Conservation (phyloP, 345 rosid species). For the Ceriops decandra region DNA sequence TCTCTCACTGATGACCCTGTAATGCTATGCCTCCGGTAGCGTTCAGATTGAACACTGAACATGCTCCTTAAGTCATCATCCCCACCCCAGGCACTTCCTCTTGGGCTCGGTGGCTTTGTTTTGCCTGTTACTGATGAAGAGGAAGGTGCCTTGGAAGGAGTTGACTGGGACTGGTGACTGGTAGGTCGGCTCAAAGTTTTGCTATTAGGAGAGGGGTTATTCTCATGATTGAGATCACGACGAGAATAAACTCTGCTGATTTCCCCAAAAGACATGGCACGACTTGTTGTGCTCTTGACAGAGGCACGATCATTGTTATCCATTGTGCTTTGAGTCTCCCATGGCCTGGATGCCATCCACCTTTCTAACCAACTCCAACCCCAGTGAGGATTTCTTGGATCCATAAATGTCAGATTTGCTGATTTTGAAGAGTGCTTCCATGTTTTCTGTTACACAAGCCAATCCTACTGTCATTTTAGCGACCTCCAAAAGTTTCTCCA, state of each 20-base stretch:
- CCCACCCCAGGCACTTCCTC: constrained; percentile 41
- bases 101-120: constrained; percentile 43
- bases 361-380: constrained; percentile 99
- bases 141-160: constrained; percentile 32
- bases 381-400: constrained; percentile 87
- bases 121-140: constrained; percentile 22
- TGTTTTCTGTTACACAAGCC: constrained; percentile 51
- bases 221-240: constrained; percentile 25
- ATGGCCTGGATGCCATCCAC: constrained; percentile 74
- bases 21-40: constrained; percentile 66
- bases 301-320: constrained; percentile 58
- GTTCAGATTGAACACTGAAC: constrained; percentile 56
- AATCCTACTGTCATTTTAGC: not conserved
- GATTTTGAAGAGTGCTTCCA: constrained; percentile 67
- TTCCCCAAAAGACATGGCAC: constrained; percentile 44
- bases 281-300: constrained; percentile 45
- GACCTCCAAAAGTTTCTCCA: no score
- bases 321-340: constrained; percentile 47
- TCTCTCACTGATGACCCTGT: constrained; percentile 61
- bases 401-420: constrained; percentile 67
- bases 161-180: constrained; percentile 48
- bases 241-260: constrained; percentile 46
- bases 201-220: constrained; percentile 39
- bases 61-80: constrained; percentile 64
- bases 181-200: constrained; percentile 35